phyloP scores from a whole-genome alignment of 768 basidiomycete species.

The Leccinellum rugosiceps region DNA sequence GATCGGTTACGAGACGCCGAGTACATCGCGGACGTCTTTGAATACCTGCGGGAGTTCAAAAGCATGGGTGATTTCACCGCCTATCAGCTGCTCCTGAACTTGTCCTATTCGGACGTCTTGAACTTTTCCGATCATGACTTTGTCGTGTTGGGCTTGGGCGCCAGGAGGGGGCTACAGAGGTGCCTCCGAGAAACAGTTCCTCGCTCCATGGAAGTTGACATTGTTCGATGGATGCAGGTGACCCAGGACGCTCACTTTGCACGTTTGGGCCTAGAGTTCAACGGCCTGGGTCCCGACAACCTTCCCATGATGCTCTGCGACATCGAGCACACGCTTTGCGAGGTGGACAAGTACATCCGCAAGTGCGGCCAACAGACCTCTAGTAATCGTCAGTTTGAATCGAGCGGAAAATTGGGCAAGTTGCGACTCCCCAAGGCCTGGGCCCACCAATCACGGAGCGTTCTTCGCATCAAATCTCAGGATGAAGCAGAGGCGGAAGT shows the following conservation, averaged over 20 bases:
- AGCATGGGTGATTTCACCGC: constrained; percentile 74
- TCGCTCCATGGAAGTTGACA: constrained; percentile 47
- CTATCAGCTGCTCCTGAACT: constrained; percentile 62
- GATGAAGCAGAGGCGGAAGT: constrained; percentile 28
- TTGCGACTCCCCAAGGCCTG: constrained; percentile 52
- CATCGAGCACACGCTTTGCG: constrained; percentile 77
- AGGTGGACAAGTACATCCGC: constrained; percentile 75
- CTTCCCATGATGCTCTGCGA: constrained; percentile 64
- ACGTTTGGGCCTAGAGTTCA: constrained; percentile 52
- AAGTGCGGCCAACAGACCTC: constrained; percentile 22
- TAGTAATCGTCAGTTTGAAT: constrained; percentile 37
- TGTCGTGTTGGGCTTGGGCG: constrained; percentile 66
- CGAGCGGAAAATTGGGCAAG: constrained; percentile 27
- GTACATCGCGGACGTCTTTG: constrained; percentile 62
- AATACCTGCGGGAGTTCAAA: constrained; percentile 55
- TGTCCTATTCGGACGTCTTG: constrained; percentile 55
- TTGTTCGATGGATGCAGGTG: constrained; percentile 62
- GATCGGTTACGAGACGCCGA: constrained; percentile 44
- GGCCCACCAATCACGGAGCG: constrained; percentile 43
- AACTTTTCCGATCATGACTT: constrained; percentile 69
- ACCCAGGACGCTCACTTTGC: constrained; percentile 60
- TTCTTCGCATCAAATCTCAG: constrained; percentile 40
- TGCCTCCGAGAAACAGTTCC: constrained; percentile 53
- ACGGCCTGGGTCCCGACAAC: constrained; percentile 45
- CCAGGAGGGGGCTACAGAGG: constrained; percentile 61